A percentile compares a stretch with the other conserved stretches of the same genome.
Conservation (phyloP, 2,329 filamentous ascomycete genomes). For the Trichoderma endophyticum region DNA sequence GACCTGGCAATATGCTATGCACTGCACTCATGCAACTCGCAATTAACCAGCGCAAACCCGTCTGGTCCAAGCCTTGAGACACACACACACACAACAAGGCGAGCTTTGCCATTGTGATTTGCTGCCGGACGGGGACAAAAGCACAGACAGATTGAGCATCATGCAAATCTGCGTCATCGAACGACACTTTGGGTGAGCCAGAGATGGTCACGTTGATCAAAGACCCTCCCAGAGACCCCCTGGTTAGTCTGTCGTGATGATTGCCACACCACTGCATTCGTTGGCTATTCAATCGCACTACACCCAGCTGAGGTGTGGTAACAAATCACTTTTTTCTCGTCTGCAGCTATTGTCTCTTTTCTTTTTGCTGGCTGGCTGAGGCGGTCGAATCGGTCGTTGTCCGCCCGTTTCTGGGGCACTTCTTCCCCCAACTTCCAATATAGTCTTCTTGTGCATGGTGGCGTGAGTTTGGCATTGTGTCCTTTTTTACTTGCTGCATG, state of each 20-base stretch:
- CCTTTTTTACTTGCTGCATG: background rate
- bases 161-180: background rate
- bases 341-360: background rate
- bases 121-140: background rate
- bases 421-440: background rate
- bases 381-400: background rate
- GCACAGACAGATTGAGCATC: background rate
- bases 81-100: background rate
- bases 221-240: background rate
- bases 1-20: background rate
- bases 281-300: background rate
- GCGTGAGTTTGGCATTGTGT: background rate
- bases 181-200: background rate
- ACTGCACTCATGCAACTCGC: background rate
- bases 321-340: background rate
- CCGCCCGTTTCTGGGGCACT: background rate
- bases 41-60: background rate
- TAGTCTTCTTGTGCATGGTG: background rate
- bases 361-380: too few species aligned
- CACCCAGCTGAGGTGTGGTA: background rate
- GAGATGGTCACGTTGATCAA: conserved; percentile 7
- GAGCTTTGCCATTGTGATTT: background rate
- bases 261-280: conserved; percentile 10
- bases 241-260: background rate
- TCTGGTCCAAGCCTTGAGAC: background rate